A percentile compares a stretch with the other conserved stretches of the same genome.
phyloP scores from a whole-genome alignment of 331 rosid genomes.

The Rosa hybrid region DNA sequence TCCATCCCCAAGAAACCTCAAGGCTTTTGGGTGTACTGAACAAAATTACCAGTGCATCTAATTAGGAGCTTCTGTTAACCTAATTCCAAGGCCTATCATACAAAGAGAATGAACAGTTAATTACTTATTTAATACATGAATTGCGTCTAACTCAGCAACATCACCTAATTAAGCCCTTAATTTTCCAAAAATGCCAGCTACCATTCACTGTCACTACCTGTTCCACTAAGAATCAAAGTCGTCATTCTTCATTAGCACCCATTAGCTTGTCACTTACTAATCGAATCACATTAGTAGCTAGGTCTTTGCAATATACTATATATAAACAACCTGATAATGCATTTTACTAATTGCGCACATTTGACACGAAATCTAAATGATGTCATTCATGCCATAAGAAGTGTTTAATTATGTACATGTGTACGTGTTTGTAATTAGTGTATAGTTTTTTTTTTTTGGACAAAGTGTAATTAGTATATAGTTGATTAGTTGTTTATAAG shows the following conservation, averaged over 20 bases:
- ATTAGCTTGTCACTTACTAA: not conserved
- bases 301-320: not conserved
- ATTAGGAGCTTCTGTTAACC: not conserved
- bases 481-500: not conserved
- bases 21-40: not conserved
- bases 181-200: not conserved
- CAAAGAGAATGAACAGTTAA: not conserved
- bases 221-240: constrained; percentile 11
- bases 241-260: not conserved
- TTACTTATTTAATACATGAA: not conserved
- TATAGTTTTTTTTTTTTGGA: not conserved
- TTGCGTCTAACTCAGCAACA: not conserved
- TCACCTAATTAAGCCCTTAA: not conserved
- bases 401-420: not conserved
- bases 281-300: constrained; percentile 8
- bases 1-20: not conserved
- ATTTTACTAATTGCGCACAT: not conserved
- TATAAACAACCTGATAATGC: not conserved
- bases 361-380: not conserved
- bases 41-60: too few species aligned
- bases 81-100: not conserved
- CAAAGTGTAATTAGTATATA: not conserved
- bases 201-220: not conserved
- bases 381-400: not conserved
- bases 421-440: not conserved